phyloP scores from a whole-genome alignment of 495 filamentous ascomycete genomes.

The Terfezia claveryi region DNA sequence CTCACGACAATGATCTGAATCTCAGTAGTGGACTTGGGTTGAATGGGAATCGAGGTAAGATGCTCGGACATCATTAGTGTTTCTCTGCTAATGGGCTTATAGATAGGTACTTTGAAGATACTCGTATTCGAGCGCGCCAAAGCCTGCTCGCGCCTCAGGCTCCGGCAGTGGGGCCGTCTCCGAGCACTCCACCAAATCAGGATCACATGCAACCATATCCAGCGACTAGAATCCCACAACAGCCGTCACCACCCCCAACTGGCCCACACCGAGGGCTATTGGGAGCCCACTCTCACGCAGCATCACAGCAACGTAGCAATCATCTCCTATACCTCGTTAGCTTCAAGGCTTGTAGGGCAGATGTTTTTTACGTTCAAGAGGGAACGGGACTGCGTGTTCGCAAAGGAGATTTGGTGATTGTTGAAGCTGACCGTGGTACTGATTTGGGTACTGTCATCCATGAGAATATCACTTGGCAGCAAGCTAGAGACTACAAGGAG shows the following conservation, averaged over 20 bases:
- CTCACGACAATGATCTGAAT: constrained; percentile 13
- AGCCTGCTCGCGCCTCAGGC: background rate
- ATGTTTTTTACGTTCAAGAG: constrained; percentile 91
- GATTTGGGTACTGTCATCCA: constrained; percentile 84
- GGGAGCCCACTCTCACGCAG: constrained; percentile 25
- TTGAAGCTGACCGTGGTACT: constrained; percentile 87
- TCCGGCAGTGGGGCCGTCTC: constrained; percentile 8
- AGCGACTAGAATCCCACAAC: constrained; percentile 23
- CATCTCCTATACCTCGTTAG: constrained; percentile 80
- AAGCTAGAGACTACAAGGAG: constrained; percentile 71
- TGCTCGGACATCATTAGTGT: too few relatives aligned
- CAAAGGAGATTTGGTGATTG: constrained; percentile 80
- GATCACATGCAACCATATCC: constrained; percentile 28
- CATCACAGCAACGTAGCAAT: constrained; percentile 44
- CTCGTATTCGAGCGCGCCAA: background rate
- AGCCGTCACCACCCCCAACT: constrained; percentile 24
- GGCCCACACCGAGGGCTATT: constrained; percentile 39
- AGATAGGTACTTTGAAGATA: background rate
- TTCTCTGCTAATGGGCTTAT: background rate
- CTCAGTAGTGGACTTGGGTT: constrained; percentile 12
- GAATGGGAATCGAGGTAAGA: constrained; percentile 7
- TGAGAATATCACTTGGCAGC: constrained; percentile 60
- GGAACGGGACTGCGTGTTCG: constrained; percentile 81
- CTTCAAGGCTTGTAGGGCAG: constrained; percentile 84
- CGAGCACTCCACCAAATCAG: constrained; percentile 13